These are phyloP conservation scores for Malassezia psittaci DNA, from an alignment of 1,284 basidiomycete species.

Conservation along the genomic window DNA sequence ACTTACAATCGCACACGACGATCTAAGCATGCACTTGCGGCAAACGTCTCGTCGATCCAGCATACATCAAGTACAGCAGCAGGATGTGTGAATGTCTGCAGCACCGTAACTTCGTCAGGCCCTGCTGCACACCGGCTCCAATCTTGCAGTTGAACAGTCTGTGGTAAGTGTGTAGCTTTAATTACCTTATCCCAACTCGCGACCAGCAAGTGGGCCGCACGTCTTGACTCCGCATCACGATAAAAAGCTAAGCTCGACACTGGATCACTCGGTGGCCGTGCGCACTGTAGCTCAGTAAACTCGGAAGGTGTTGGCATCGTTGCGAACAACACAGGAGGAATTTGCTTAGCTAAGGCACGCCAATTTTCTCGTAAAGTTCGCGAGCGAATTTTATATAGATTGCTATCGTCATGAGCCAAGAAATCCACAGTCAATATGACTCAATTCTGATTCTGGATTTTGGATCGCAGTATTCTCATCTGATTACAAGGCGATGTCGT, in stretches of 20 bases:
- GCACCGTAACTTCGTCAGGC: constrained; percentile 3
- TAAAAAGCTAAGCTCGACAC: constrained; percentile 27
- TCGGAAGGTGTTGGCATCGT: background rate
- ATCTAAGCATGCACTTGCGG: constrained; percentile 36
- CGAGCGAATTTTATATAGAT: background rate
- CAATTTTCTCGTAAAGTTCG: background rate
- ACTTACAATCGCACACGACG: constrained; percentile 32
- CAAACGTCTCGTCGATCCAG: constrained; percentile 28
- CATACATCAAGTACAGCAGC: constrained; percentile 43
- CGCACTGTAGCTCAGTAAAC: constrained; percentile 16
- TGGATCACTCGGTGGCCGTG: constrained; percentile 21
- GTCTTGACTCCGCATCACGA: constrained; percentile 9
- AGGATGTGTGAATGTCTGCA: constrained; percentile 35
- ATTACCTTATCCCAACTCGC: constrained; percentile 35
- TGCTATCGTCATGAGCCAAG: constrained; percentile 38
- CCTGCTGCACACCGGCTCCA: constrained; percentile 9
- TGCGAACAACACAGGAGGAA: background rate
- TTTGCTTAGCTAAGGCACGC: background rate
- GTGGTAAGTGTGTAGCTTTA: background rate
- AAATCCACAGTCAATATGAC: constrained; percentile 89
- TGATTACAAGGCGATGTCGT: constrained; percentile 94
- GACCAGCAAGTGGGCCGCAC: constrained; percentile 23
- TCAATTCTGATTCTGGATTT: constrained; percentile 95
- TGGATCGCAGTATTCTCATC: constrained; percentile 96
- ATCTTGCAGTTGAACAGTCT: constrained; percentile 31